These are phyloP conservation scores for Orbilia oligospora DNA, from an alignment of 2,329 filamentous ascomycete species.

Conservation along the genomic window DNA sequence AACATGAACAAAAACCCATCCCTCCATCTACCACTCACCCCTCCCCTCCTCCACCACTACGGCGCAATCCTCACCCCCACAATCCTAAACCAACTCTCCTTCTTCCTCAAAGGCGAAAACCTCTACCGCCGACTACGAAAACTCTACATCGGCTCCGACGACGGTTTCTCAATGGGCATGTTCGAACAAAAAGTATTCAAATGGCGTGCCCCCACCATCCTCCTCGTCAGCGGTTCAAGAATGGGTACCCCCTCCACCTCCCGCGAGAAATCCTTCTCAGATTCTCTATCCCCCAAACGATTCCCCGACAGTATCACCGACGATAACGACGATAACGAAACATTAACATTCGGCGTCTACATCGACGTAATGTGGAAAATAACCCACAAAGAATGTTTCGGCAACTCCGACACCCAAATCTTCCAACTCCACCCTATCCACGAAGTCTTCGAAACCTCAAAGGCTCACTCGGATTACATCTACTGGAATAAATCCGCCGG, in stretches of 20 bases:
- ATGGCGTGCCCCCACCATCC: slow-evolving; percentile 80
- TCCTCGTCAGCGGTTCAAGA: slow-evolving; percentile 78
- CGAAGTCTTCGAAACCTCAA: slow-evolving; percentile 78
- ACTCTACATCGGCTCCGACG: slow-evolving; percentile 78
- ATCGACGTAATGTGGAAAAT: slow-evolving; percentile 78
- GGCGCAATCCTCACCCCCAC: slow-evolving; percentile 78
- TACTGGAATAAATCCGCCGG: slow-evolving; percentile 78
- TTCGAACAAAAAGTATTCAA: slow-evolving; percentile 83
- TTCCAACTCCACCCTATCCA: slow-evolving; percentile 81
- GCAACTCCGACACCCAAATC: slow-evolving; percentile 74
- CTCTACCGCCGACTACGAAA: slow-evolving; percentile 77
- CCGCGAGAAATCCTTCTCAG: slow-evolving; percentile 73
- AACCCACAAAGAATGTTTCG: slow-evolving; percentile 78
- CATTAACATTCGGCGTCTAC: slow-evolving; percentile 78
- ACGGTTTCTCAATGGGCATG: slow-evolving; percentile 82
- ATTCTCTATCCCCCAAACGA: slow-evolving; percentile 76
- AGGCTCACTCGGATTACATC: slow-evolving; percentile 77
- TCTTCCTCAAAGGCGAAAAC: slow-evolving; percentile 77
- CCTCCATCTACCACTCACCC: slow-evolving; percentile 65
- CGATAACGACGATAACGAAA: slow-evolving; percentile 68
- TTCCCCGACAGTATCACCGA: slow-evolving; percentile 69
- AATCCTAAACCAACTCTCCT: slow-evolving; percentile 78
- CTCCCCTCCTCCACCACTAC: slow-evolving; percentile 62
- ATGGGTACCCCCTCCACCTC: slow-evolving; percentile 71
- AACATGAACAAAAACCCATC: slow-evolving; percentile 74